Evolutionary conservation across 225 moss, liverwort and hornwort genomes (phyloP).

Genomic region (Physcomitrium patens): DNA sequence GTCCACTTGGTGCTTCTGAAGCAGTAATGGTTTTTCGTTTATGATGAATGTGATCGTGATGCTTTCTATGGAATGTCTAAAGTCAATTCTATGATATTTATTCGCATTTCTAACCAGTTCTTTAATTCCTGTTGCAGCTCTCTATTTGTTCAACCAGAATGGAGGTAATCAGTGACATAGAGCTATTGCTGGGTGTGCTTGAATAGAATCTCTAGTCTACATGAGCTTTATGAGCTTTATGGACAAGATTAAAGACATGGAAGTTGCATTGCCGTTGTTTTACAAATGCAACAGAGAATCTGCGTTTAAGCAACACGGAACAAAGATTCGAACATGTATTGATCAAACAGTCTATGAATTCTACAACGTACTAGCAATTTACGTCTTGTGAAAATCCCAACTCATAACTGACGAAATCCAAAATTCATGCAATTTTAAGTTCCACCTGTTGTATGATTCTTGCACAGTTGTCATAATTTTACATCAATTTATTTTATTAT

Average conservation of each 20-base stretch:
- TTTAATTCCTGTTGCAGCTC: conserved; percentile 33
- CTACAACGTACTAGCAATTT: too few relatives aligned
- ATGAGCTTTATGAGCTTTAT: neutral
- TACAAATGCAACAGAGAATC: conserved; percentile 30
- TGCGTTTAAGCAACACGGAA: conserved; percentile 2
- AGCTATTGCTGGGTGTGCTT: conserved; percentile 24
- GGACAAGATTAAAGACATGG: conserved; percentile 30
- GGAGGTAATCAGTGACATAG: conserved; percentile 15
- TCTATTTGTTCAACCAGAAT: conserved; percentile 17
- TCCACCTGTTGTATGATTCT: too few relatives aligned
- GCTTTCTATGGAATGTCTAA: neutral
- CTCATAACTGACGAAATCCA: too few relatives aligned
- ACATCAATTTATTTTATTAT: too few relatives aligned
- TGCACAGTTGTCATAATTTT: too few relatives aligned
- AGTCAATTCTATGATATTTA: conserved; percentile 2
- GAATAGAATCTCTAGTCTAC: conserved; percentile 6
- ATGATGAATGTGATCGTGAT: too few relatives aligned
- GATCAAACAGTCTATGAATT: too few relatives aligned
- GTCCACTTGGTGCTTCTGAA: neutral
- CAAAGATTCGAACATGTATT: conserved; percentile 8
- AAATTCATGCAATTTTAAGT: too few relatives aligned
- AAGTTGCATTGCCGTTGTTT: conserved; percentile 22
- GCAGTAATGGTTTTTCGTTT: conserved; percentile 13
- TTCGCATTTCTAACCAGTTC: conserved; percentile 25
- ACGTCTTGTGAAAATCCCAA: too few relatives aligned